Evolutionary conservation across 176 grass and related monocot species (phyloP), one percentile per base, ranked within the genome.

Genomic region (Eragrostis curvula): DNA sequence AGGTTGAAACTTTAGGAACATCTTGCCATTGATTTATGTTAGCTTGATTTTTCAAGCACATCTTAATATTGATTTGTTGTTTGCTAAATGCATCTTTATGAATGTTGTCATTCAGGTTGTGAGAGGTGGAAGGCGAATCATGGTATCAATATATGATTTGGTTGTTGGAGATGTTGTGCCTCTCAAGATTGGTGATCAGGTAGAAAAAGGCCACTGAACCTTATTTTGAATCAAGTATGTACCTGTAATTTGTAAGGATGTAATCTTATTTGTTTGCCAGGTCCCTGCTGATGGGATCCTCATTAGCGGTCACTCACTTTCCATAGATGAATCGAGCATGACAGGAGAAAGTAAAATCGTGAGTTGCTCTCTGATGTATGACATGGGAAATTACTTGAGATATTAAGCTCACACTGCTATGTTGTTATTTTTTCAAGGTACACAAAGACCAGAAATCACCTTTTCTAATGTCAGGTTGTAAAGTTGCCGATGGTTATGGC

Each of bases 181-280:
- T 17, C 91, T 98, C 42, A 98, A 98, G 45, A 98, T 98, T 83
- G 96, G 96, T 80, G 96, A 98, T 79, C 96, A 98, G 92, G 96
- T 98, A 79, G 20, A 11, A 20, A 72, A 81, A 53, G 12, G 30
- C 15, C 67, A 71, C 68, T 78, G 61, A 41, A 28, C 64, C 5
- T 69, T n/a, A 59, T 85, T 89, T 81, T 72, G 12, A 45, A 21
- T 57, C 68, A 85, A 47, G 8, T 72, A 28, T 14, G 18, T 41
- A 53, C 82, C 18, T 18, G 0, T 4, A 65, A 20, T 74, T 29
- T 80, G 55, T 23, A 76, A 49, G 39, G 65, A 56, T 65, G n/a
- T 36, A 84, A 86, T 72, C 46, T 52, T 48, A 68, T 85, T 85
- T 89, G 17, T 74, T 63, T 74, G 39, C 10, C 79, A 98, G 96